A percentile compares a stretch with the other conserved stretches of the same genome.
Conservation (phyloP, 2,329 filamentous ascomycete species). For the Pseudocercospora vitis region DNA sequence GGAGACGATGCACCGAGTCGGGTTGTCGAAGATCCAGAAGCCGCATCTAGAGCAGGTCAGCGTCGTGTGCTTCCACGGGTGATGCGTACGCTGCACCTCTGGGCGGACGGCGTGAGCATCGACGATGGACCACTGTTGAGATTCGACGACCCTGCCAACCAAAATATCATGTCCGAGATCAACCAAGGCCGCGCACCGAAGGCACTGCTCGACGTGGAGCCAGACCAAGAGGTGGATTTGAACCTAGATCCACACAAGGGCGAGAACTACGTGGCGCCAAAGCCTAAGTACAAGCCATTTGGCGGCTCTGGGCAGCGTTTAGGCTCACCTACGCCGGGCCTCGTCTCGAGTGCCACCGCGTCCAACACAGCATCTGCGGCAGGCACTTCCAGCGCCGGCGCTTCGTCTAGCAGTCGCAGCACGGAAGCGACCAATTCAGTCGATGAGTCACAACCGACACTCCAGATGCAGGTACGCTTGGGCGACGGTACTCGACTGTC, state of each 20-base stretch:
- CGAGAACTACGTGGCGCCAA: slow-evolving; percentile 70
- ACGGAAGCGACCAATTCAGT: slow-evolving; percentile 50
- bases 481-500: slow-evolving; percentile 74
- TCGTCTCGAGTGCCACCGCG: slow-evolving; percentile 37
- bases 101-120: slow-evolving; percentile 82
- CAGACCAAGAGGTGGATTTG: slow-evolving; percentile 74
- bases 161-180: slow-evolving; percentile 71
- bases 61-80: slow-evolving; percentile 51
- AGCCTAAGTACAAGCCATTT: slow-evolving; percentile 76
- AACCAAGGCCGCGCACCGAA: slow-evolving; percentile 73
- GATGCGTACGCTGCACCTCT: slow-evolving; percentile 72
- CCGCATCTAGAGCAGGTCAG: slow-evolving; percentile 38
- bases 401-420: not conserved
- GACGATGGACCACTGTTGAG: slow-evolving; percentile 76
- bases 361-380: slow-evolving; percentile 33
- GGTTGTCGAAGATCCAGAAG: slow-evolving; percentile 62
- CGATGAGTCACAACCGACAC: slow-evolving; percentile 65
- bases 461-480: slow-evolving; percentile 74
- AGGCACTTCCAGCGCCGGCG: slow-evolving; percentile 37
- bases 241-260: slow-evolving; percentile 72
- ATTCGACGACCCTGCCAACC: slow-evolving; percentile 76
- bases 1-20: slow-evolving; percentile 73
- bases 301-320: slow-evolving; percentile 69
- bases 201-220: slow-evolving; percentile 73
- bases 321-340: slow-evolving; percentile 73